These are phyloP conservation scores for Spatholobus suberectus DNA, from an alignment of 306 rosid species.

Conservation along the genomic window DNA sequence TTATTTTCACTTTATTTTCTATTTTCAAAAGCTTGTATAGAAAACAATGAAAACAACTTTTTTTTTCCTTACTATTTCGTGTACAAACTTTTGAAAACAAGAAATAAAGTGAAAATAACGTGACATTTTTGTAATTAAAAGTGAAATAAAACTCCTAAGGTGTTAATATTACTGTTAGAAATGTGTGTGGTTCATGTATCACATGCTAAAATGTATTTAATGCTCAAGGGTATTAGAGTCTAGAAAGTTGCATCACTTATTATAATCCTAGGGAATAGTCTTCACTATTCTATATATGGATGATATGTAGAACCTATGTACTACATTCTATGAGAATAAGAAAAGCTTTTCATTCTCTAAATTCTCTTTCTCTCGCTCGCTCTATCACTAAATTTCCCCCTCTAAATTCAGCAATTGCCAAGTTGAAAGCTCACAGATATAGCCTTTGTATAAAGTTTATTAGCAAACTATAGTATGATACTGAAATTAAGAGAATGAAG, in stretches of 20 bases:
- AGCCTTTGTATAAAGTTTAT: neutral
- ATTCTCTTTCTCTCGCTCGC: neutral
- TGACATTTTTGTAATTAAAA: neutral
- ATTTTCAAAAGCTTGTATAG: neutral
- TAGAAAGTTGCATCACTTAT: neutral
- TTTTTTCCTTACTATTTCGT: neutral
- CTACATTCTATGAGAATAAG: neutral
- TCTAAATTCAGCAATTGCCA: neutral
- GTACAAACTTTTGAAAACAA: neutral
- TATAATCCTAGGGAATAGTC: neutral
- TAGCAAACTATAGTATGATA: neutral
- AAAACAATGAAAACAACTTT: neutral
- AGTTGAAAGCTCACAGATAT: conserved; percentile 12
- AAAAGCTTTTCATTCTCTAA: neutral
- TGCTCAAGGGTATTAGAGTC: neutral
- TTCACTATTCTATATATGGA: neutral
- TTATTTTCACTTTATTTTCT: neutral
- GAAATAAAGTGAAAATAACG: neutral
- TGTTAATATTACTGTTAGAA: neutral
- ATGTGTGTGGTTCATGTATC: neutral
- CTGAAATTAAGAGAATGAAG: conserved; percentile 36
- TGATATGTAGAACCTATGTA: neutral
- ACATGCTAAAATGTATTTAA: neutral
- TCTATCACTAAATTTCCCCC: neutral
- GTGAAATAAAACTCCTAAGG: neutral